phyloP scores from a whole-genome alignment of 2,329 filamentous ascomycete species.

The Colletotrichum liriopes region DNA sequence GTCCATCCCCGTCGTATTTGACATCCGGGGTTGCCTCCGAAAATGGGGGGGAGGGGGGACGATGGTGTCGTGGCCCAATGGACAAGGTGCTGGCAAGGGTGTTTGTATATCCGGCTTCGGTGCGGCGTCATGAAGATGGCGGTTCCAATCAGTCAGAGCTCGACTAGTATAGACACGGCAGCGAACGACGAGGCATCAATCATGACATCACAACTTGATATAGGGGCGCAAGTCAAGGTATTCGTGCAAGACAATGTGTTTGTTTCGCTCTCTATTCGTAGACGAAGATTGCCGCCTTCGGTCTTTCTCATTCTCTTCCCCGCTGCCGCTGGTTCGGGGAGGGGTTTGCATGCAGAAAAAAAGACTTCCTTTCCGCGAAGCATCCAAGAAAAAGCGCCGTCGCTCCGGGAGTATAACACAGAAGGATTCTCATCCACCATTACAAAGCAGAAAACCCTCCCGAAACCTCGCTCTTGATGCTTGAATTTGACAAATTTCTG shows the following conservation, averaged over 20 bases:
- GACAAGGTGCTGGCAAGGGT: too few relatives aligned
- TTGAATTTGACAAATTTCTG: constrained; percentile 23
- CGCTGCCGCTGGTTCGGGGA: background rate
- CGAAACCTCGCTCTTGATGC: constrained; percentile 30
- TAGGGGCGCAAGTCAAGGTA: too few relatives aligned
- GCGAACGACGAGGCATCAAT: too few relatives aligned
- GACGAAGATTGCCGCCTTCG: background rate
- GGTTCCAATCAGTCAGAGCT: too few relatives aligned
- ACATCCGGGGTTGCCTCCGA: background rate
- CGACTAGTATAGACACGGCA: too few relatives aligned
- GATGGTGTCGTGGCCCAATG: too few relatives aligned
- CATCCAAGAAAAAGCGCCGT: constrained; percentile 8
- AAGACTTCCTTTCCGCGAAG: background rate
- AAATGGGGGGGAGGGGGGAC: background rate
- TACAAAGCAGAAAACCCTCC: constrained; percentile 5
- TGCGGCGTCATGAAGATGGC: too few relatives aligned
- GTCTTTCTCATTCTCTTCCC: background rate
- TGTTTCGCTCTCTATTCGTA: background rate
- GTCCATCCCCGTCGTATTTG: background rate
- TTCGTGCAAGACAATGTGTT: background rate
- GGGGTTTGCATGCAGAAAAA: background rate
- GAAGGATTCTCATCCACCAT: constrained; percentile 20
- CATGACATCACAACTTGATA: background rate
- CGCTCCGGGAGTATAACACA: background rate
- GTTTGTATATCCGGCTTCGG: too few relatives aligned